Base-by-base conservation (phyloP, 768 basidiomycete genomes). In the Leucosporidium yakuticum region DNA sequence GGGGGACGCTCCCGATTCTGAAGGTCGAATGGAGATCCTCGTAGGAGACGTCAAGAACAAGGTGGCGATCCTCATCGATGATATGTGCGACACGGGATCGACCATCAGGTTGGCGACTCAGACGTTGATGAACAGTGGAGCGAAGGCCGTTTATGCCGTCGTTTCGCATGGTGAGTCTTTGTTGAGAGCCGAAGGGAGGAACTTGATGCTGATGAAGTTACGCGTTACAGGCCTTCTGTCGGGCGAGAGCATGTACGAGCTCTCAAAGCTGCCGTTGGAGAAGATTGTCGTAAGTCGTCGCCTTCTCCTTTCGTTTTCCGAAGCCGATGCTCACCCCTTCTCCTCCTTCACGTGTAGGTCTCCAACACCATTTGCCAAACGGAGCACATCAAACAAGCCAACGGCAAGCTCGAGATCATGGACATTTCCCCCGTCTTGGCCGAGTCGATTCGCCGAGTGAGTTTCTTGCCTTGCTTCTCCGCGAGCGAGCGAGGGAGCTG, bases 81-180 rank as follows among this genome's bases (percentile, higher is more conserved):
- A 99, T 77, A 98, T 99, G 95, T 88, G 96, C 76, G 96, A 99
- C 78, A 91, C 91, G 8, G 95, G 94, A 19, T 84, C 82, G 48
- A 98, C 96, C n/a, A 83, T 98, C 34, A 82, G 85, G 20, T 81
- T 95, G 20, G 96, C 96, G 17, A 86, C 86, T 11, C 85, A 85
- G 55, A 89, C 91, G n/a, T 82, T 99, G 56, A 82, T 87, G 59
- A 92, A 96, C 75, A 88, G 88, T 68, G 96, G 96, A 27, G 95
- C 93, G 8, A 88, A 84, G 76, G 84, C 86, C 25, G 86, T 95
- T 6, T 86, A 92, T 77, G 93, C 89, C 3, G 79, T 98, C 49
- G 88, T 96, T 64, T 94, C 93, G 55, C 96, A 99, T 81, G 93
- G 95, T 90, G 59, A 44, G 81, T 74, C 14, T 36, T 47, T 21